Evolutionary conservation across 192 early-diverging fungal species (phyloP), one percentile per base, ranked within the genome.

Genomic region (Chytriomyces confervae): DNA sequence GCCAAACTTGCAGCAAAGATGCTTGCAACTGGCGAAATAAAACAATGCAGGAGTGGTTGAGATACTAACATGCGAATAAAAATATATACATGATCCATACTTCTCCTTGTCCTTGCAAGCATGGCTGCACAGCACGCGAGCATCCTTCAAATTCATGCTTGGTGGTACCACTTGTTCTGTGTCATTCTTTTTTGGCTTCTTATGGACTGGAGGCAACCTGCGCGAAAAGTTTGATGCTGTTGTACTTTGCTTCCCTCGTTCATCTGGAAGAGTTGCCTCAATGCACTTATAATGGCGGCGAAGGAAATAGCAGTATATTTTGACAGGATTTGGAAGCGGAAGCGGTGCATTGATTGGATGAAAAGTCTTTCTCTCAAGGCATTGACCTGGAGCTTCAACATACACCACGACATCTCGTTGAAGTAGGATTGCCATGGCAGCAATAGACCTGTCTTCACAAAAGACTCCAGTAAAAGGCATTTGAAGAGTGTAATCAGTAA

Each of bases 111-210:
- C n/a, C n/a, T n/a, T n/a, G n/a, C n/a, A n/a, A n/a, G n/a, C n/a
- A n/a, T n/a, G n/a, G n/a, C n/a, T n/a, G n/a, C n/a, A n/a, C n/a
- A n/a, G n/a, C 11, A 82, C 81, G n/a, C 80, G 24, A 43, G 81
- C 84, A 5, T 51, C 61, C n/a, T 13, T 23, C 63, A 72, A 60
- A 7, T 50, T 13, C 2, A 62, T 62, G 7, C 57, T 60, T n/a
- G 61, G 77, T 9, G 23, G 7, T 8, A 23, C 76, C 20, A 16
- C 7, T 0, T 47, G n/a, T 5, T 75, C 61, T 24, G 9, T n/a
- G 3, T 9, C 51, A 44, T 16, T 10, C 53, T 50, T 65, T 7
- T 20, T 1, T 2, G 36, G 16, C 68, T 36, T 62, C 36, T 64
- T 72, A 13, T 67, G 20, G 4, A 47, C 20, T 50, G 43, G 50